Percentiles rank a stretch among this genome's conserved stretches.
These are phyloP conservation scores for Kuraishia molischiana DNA, from an alignment of 805 yeast genomes.

Conservation along the genomic window DNA sequence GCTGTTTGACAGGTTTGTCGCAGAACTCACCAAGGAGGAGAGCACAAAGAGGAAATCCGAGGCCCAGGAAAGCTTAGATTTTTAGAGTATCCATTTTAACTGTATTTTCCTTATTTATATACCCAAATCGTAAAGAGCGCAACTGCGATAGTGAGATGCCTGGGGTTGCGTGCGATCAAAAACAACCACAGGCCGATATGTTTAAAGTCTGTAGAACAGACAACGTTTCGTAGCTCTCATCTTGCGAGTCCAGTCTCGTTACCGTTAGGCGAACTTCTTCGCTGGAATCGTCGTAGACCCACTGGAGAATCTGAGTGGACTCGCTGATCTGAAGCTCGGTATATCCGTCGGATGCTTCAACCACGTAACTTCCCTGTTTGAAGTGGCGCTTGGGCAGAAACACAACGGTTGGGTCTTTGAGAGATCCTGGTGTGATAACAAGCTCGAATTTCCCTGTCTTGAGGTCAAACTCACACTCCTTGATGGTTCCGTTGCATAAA, in stretches of 20 bases:
- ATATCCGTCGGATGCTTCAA: neutral
- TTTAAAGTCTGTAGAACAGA: neutral
- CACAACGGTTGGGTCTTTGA: conserved; percentile 1
- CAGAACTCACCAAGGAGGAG: conserved; percentile 47
- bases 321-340: neutral
- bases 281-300: conserved; percentile 1
- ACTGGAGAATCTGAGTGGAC: conserved; percentile 1
- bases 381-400: conserved; percentile 1
- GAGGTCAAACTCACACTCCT: conserved; percentile 50
- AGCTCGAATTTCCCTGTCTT: conserved; percentile 34
- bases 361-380: neutral
- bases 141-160: neutral
- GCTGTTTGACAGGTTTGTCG: conserved; percentile 55
- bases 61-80: conserved; percentile 11
- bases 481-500: conserved; percentile 50
- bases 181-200: conserved; percentile 1
- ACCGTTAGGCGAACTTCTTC: neutral
- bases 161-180: neutral
- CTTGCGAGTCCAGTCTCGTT: neutral
- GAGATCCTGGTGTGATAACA: conserved; percentile 9
- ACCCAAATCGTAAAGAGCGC: neutral
- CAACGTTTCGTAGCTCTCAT: neutral
- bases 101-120: too few relatives aligned
- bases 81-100: conserved; percentile 1
- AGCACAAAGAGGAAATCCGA: conserved; percentile 24